Percentiles rank a stretch among this genome's conserved stretches.
These are phyloP conservation scores for Uronychia setigera DNA, from an alignment of 73 alveolate species.

Conservation along the genomic window DNA sequence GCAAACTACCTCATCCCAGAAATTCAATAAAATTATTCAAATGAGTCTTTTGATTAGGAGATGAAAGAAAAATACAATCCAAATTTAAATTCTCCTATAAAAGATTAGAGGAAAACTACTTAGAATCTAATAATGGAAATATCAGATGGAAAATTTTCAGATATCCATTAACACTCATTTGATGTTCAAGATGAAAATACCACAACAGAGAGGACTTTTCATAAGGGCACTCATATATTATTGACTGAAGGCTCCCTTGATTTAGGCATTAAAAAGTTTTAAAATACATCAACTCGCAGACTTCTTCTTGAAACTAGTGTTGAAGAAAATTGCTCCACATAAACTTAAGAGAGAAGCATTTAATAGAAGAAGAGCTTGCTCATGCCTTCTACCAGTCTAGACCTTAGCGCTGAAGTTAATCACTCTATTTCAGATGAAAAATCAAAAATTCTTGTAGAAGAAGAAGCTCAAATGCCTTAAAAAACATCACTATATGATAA, in stretches of 20 bases:
- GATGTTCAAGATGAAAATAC: neutral
- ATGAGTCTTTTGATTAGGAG: neutral
- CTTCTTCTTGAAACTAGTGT: neutral
- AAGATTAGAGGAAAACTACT: too few species aligned
- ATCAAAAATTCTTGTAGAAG: neutral
- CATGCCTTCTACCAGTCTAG: neutral
- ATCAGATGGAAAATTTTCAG: neutral
- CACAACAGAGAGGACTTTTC: neutral
- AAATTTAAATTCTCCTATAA: neutral
- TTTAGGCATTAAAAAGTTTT: neutral
- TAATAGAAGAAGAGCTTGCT: neutral
- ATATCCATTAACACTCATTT: neutral
- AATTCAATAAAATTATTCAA: neutral
- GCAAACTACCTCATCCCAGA: neutral
- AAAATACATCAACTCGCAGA: neutral
- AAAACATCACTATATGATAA: neutral
- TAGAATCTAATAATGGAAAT: neutral
- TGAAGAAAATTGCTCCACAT: neutral
- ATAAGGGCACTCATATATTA: neutral
- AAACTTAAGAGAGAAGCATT: neutral
- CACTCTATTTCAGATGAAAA: neutral
- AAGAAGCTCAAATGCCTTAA: neutral
- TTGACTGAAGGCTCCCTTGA: neutral
- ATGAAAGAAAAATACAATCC: neutral
- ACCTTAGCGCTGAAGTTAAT: neutral